Evolutionary conservation across 176 grass and related monocot species (phyloP).

Genomic region (Thalia dealbata): DNA sequence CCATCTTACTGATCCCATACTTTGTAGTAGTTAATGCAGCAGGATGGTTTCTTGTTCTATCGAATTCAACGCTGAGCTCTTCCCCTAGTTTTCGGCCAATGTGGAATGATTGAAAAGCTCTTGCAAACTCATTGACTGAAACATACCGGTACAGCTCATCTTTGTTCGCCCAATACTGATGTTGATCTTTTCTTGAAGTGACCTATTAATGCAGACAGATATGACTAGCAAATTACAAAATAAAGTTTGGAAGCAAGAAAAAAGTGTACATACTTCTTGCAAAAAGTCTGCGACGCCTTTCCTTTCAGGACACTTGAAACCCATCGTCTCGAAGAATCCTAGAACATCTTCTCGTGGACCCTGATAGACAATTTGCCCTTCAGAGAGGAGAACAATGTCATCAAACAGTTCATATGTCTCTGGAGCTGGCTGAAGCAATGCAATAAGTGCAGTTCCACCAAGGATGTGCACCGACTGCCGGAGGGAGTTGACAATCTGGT

Average conservation of each 20-base stretch:
- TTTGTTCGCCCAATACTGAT: constrained; percentile 62
- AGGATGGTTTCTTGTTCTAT: constrained; percentile 65
- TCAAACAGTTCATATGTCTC: constrained; percentile 87
- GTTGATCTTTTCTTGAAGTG: constrained; percentile 91
- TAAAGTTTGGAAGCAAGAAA: neutral
- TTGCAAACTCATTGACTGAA: constrained; percentile 65
- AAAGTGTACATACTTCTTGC: constrained; percentile 62
- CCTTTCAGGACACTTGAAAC: constrained; percentile 89
- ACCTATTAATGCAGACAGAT: constrained; percentile 39
- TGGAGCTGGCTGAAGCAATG: constrained; percentile 84
- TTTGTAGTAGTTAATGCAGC: constrained; percentile 73
- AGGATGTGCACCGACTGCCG: constrained; percentile 86
- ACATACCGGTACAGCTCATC: constrained; percentile 53
- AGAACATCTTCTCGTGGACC: constrained; percentile 72
- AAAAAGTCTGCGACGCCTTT: constrained; percentile 89
- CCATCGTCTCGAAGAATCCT: constrained; percentile 74
- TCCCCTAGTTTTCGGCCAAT: constrained; percentile 44
- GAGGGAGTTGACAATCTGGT: constrained; percentile 79
- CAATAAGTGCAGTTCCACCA: constrained; percentile 70
- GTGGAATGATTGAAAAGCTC: constrained; percentile 74
- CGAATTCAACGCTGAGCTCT: constrained; percentile 51
- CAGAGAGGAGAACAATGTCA: constrained; percentile 75
- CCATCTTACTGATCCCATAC: constrained; percentile 69
- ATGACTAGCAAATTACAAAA: constrained; percentile 8
- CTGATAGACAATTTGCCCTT: constrained; percentile 88